phyloP scores from a whole-genome alignment of 2,329 filamentous ascomycete genomes.

The Rachicladosporium sp. region DNA sequence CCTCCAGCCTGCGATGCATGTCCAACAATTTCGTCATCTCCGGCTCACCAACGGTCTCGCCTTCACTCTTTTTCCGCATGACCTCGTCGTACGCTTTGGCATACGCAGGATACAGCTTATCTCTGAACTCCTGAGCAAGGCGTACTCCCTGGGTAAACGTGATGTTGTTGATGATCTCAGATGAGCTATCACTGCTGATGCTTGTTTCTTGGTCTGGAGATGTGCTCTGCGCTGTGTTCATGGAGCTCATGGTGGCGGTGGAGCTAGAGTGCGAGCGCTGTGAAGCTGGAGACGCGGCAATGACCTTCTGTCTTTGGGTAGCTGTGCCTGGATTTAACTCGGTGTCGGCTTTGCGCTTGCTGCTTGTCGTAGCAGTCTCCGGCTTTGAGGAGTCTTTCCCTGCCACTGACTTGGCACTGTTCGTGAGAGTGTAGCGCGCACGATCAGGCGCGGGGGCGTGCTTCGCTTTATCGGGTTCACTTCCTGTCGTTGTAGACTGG shows the following conservation, averaged over 20 bases:
- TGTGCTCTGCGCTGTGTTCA: conserved; percentile 5
- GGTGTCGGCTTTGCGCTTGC: conserved; percentile 36
- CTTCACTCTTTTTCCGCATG: conserved; percentile 21
- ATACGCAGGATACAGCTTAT: conserved; percentile 47
- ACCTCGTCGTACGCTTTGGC: conserved; percentile 41
- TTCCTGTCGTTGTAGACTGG: conserved; percentile 11
- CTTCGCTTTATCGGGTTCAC: conserved; percentile 22
- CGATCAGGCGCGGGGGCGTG: conserved; percentile 21
- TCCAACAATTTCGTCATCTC: conserved; percentile 42
- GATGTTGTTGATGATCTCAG: conserved; percentile 13
- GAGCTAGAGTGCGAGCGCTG: conserved; percentile 15
- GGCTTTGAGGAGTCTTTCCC: too few relatives aligned
- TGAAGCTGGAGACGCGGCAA: conserved; percentile 19
- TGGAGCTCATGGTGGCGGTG: conserved; percentile 10
- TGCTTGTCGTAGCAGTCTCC: neutral
- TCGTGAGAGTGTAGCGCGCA: conserved; percentile 3
- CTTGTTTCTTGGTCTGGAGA: conserved; percentile 5
- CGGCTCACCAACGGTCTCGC: conserved; percentile 19
- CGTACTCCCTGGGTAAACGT: conserved; percentile 33
- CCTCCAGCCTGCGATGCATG: conserved; percentile 41
- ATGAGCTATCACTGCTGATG: conserved; percentile 15
- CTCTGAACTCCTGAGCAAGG: conserved; percentile 38
- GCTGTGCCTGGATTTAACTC: conserved; percentile 18
- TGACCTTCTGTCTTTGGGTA: conserved; percentile 20
- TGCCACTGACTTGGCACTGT: conserved; percentile 3